Percentiles rank a stretch among this genome's conserved stretches.
These are phyloP conservation scores for Kuraishia ogatae DNA, from an alignment of 805 yeast genomes.

Conservation along the genomic window DNA sequence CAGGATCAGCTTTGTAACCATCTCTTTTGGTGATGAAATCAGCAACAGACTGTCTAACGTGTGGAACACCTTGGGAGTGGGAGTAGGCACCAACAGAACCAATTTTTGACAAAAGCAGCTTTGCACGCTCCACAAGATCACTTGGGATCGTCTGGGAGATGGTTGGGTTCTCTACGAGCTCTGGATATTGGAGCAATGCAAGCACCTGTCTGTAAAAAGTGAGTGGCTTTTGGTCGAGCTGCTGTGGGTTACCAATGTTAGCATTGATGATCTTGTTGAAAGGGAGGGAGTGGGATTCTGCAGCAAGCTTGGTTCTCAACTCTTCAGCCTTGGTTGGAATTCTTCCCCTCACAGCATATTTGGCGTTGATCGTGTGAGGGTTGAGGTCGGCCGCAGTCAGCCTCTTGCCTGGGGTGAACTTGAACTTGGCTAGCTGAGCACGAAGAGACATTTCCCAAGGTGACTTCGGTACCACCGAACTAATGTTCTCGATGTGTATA, in stretches of 20 bases:
- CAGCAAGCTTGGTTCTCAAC: constrained; percentile 45
- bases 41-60: constrained; percentile 72
- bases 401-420: constrained; percentile 21
- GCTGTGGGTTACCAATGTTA: constrained; percentile 98
- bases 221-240: constrained; percentile 86
- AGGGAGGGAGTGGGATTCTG: constrained; percentile 57
- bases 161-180: constrained; percentile 33
- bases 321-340: constrained; percentile 94
- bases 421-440: background rate
- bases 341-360: constrained; percentile 93
- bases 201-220: constrained; percentile 93
- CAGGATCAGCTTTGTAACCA: constrained; percentile 56
- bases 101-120: constrained; percentile 43
- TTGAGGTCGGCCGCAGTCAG: constrained; percentile 51
- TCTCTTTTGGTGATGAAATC: constrained; percentile 74
- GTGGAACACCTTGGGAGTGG: constrained; percentile 78
- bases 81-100: constrained; percentile 95
- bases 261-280: constrained; percentile 76
- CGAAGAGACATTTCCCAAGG: background rate
- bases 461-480: background rate
- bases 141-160: constrained; percentile 32
- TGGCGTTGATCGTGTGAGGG: constrained; percentile 69
- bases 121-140: constrained; percentile 74
- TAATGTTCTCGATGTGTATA: background rate
- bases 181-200: constrained; percentile 81